A percentile compares a stretch with the other conserved stretches of the same genome.
These are phyloP conservation scores for Bodo saltans DNA, from an alignment of 78 protist genomes.

Conservation along the genomic window DNA sequence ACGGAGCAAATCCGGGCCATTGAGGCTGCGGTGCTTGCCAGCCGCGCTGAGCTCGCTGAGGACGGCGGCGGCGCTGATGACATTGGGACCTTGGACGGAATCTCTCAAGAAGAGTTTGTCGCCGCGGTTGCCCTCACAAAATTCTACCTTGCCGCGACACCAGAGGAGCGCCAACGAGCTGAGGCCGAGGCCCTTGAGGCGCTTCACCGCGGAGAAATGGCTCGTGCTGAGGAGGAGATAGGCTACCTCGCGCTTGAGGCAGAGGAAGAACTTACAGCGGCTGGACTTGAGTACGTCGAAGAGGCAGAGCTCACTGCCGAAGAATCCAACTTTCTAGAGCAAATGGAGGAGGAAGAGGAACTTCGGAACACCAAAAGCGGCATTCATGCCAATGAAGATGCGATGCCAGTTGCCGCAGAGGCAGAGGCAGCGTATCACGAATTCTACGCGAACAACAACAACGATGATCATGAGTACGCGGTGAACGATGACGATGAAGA, in stretches of 20 bases:
- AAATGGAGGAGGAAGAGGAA: slow-evolving; percentile 15
- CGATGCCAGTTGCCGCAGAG: background rate
- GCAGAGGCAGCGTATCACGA: background rate
- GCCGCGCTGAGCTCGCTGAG: background rate
- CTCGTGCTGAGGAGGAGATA: background rate
- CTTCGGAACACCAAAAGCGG: background rate
- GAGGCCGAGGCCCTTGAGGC: slow-evolving; percentile 7
- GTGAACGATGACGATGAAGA: slow-evolving; percentile 5
- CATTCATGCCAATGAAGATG: slow-evolving; percentile 4
- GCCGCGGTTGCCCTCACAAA: slow-evolving; percentile 22
- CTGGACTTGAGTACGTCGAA: background rate
- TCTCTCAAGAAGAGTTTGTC: slow-evolving; percentile 25
- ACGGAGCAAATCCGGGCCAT: slow-evolving; percentile 13
- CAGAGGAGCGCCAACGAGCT: background rate
- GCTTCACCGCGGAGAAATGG: background rate
- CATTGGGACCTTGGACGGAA: too few species aligned
- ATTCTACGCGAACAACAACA: background rate
- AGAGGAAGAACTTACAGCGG: slow-evolving; percentile 8
- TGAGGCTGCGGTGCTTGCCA: background rate
- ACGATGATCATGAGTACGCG: background rate
- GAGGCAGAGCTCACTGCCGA: background rate
- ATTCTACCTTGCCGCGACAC: slow-evolving; percentile 19
- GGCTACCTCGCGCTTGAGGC: slow-evolving; percentile 29
- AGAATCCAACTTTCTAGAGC: background rate
- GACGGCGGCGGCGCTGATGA: slow-evolving; percentile 4